Evolutionary conservation across 2,329 filamentous ascomycete species (phyloP).

Genomic region (Westerdykella sp.): DNA sequence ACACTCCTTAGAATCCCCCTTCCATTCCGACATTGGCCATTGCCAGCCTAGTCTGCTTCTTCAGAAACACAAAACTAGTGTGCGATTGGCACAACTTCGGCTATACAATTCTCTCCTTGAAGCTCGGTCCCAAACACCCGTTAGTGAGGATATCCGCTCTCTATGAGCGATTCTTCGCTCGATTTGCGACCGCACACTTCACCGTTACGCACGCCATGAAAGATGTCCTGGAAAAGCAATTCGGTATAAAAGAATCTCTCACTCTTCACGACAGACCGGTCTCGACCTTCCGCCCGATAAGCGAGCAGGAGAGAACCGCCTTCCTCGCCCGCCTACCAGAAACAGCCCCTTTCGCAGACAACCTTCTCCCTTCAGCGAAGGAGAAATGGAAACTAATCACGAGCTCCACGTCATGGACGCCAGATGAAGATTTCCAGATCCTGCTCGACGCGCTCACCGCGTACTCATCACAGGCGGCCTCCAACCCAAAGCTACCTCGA

Average conservation of each 20-base stretch:
- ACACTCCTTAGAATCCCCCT: conserved; percentile 67
- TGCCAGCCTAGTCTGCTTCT: conserved; percentile 62
- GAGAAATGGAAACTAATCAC: conserved; percentile 66
- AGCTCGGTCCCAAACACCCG: conserved; percentile 58
- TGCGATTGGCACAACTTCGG: conserved; percentile 99
- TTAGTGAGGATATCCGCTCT: conserved; percentile 69
- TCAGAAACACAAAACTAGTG: conserved; percentile 75
- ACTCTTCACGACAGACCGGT: conserved; percentile 70
- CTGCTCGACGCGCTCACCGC: conserved; percentile 73
- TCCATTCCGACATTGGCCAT: conserved; percentile 86
- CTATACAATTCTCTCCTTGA: conserved; percentile 78
- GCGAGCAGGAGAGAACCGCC: conserved; percentile 34
- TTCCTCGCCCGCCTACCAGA: conserved; percentile 63
- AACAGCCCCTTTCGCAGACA: conserved; percentile 53
- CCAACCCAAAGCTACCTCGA: conserved; percentile 49
- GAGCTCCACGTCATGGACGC: conserved; percentile 94
- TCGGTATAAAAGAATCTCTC: conserved; percentile 53
- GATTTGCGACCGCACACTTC: conserved; percentile 66
- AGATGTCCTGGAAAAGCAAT: conserved; percentile 61
- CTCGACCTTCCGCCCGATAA: conserved; percentile 68
- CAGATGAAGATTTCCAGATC: conserved; percentile 89
- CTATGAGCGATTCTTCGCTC: conserved; percentile 71
- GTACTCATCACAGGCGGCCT: conserved; percentile 56
- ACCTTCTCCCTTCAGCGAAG: conserved; percentile 45
- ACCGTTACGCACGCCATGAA: conserved; percentile 89